phyloP scores from a whole-genome alignment of 441 rosid genomes.

The Jatropha multifida region DNA sequence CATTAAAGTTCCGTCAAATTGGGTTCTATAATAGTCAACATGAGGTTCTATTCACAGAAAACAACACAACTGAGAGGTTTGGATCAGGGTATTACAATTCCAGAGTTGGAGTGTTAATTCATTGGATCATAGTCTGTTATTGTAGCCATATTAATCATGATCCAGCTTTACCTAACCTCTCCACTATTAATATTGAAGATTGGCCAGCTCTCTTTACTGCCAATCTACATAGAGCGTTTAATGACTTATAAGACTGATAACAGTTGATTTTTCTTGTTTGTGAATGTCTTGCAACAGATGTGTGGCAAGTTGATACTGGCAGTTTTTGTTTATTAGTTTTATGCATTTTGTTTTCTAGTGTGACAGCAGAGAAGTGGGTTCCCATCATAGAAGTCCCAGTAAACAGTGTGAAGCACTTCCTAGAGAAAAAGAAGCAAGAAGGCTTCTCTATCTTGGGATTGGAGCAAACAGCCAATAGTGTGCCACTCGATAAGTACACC shows the following conservation, averaged over 20 bases:
- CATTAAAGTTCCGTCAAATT: not conserved
- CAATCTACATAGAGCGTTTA: not conserved
- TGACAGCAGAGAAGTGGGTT: slow-evolving; percentile 98
- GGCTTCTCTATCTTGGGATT: slow-evolving; percentile 91
- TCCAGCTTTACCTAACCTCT: not conserved
- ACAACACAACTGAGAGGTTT: not conserved
- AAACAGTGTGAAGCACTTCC: slow-evolving; percentile 65
- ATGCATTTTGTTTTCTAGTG: slow-evolving; percentile 49
- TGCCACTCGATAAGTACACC: slow-evolving; percentile 63
- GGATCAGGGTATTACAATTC: not conserved
- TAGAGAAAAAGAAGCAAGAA: slow-evolving; percentile 85
- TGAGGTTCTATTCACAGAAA: not conserved
- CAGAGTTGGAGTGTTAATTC: not conserved
- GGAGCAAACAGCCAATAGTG: slow-evolving; percentile 93
- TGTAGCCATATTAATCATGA: not conserved
- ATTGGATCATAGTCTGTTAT: not conserved
- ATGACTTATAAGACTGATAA: not conserved
- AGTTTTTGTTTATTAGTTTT: not conserved
- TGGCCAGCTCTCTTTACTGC: not conserved
- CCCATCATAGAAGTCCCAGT: slow-evolving; percentile 88
- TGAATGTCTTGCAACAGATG: not conserved
- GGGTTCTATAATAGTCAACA: not conserved
- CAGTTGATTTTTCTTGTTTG: not conserved
- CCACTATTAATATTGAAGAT: not conserved
- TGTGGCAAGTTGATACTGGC: not conserved